A percentile compares a stretch with the other conserved stretches of the same genome.
Evolutionary conservation across 768 basidiomycete species (phyloP).

Genomic region (Sutorius australiensis): DNA sequence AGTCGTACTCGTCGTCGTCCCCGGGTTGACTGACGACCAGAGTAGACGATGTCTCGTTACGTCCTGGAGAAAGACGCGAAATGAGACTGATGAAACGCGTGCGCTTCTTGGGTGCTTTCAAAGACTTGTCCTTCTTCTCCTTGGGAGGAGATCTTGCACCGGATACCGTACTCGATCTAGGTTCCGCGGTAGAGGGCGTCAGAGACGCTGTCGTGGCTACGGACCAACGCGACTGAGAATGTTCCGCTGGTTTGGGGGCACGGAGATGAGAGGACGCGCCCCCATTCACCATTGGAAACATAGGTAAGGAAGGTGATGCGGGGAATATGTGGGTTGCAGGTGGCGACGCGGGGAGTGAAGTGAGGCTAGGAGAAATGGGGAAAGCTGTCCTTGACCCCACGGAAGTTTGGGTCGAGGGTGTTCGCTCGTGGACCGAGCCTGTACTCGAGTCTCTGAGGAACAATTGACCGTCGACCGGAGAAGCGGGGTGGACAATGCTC

Average conservation of each 20-base stretch:
- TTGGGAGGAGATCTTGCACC: slow-evolving; percentile 12
- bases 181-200: slow-evolving; percentile 13
- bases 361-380: slow-evolving; percentile 5
- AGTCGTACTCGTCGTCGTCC: slow-evolving; percentile 20
- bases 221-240: slow-evolving; percentile 27
- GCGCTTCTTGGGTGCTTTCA: slow-evolving; percentile 29
- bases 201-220: slow-evolving; percentile 32
- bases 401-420: slow-evolving; percentile 3
- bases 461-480: slow-evolving; percentile 13
- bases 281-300: background rate
- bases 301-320: slow-evolving; percentile 3
- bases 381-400: background rate
- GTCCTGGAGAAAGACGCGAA: slow-evolving; percentile 30
- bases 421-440: background rate
- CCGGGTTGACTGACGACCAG: slow-evolving; percentile 1
- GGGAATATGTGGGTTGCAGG: slow-evolving; percentile 9
- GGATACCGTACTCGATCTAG: slow-evolving; percentile 2
- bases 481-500: slow-evolving; percentile 25
- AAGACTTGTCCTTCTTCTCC: slow-evolving; percentile 19
- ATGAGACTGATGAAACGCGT: slow-evolving; percentile 33
- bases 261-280: background rate
- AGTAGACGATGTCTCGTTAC: slow-evolving; percentile 15
- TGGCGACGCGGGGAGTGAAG: background rate
- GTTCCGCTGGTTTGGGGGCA: background rate
- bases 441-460: background rate